phyloP scores from a whole-genome alignment of 306 rosid genomes.

The Cucurbita argyrosperma region DNA sequence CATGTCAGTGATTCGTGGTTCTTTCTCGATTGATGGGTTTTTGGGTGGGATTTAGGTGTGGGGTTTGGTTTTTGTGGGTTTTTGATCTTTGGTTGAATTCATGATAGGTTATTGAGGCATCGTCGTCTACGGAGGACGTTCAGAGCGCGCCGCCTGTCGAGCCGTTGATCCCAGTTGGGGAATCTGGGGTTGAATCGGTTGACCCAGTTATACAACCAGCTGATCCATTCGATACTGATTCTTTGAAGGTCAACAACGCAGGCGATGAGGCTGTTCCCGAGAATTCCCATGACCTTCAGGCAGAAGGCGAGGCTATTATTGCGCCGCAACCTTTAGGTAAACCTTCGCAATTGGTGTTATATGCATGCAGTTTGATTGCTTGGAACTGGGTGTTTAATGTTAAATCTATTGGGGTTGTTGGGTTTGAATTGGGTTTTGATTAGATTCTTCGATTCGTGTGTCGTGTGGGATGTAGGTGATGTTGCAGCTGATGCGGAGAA shows the following conservation, averaged over 20 bases:
- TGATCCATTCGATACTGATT: constrained; percentile 53
- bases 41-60: neutral
- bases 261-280: constrained; percentile 30
- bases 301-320: constrained; percentile 38
- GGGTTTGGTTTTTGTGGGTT: constrained; percentile 11
- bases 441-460: neutral
- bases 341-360: neutral
- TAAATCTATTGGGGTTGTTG: constrained; percentile 14
- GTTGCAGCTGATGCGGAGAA: constrained; percentile 31
- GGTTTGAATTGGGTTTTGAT: constrained; percentile 12
- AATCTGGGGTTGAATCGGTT: constrained; percentile 42
- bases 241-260: constrained; percentile 32
- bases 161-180: constrained; percentile 43
- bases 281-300: constrained; percentile 32
- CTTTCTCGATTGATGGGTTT: neutral
- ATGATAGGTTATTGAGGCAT: constrained; percentile 78
- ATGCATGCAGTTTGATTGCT: neutral
- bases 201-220: constrained; percentile 40
- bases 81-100: constrained; percentile 15
- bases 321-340: constrained; percentile 45
- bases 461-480: constrained; percentile 24
- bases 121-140: constrained; percentile 42
- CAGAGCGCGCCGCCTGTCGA: constrained; percentile 27
- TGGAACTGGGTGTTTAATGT: constrained; percentile 7
- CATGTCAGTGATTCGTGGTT: neutral